A percentile compares a stretch with the other conserved stretches of the same genome.
These are phyloP conservation scores for Ulota crispa DNA, from an alignment of 225 moss, liverwort and hornwort species.

Conservation along the genomic window DNA sequence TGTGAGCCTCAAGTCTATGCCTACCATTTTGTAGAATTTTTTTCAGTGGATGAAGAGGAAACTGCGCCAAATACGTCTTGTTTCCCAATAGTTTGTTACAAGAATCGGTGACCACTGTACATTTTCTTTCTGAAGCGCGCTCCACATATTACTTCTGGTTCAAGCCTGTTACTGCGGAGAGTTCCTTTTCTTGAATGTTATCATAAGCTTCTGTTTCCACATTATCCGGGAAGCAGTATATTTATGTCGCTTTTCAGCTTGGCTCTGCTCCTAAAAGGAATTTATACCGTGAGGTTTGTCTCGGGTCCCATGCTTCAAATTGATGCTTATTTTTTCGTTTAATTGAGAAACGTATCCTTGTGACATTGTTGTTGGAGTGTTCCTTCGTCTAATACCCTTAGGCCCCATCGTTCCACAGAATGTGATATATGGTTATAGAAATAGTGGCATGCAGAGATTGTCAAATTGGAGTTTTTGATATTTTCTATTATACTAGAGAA, in stretches of 20 bases:
- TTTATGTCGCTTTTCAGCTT: background rate
- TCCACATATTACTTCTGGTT: background rate
- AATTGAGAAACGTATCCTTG: background rate
- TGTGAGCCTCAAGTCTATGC: background rate
- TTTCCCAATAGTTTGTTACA: background rate
- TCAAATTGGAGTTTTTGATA: background rate
- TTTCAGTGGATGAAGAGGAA: background rate
- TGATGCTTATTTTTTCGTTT: background rate
- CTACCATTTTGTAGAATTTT: background rate
- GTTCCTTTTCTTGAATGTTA: background rate
- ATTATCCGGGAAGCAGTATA: background rate
- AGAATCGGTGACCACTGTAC: background rate
- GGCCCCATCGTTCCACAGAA: background rate
- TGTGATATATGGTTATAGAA: background rate
- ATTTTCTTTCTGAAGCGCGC: background rate
- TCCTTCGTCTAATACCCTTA: background rate
- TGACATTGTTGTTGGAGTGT: background rate
- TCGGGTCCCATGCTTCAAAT: background rate
- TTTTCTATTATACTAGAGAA: background rate
- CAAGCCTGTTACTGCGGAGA: background rate
- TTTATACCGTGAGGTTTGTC: background rate
- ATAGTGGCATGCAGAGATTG: background rate
- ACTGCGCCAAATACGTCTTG: background rate
- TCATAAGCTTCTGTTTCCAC: background rate
- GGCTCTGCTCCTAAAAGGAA: background rate